Percentiles rank a stretch among this genome's conserved stretches.
phyloP scores from a whole-genome alignment of 306 rosid genomes.

The Prunus mongolica region DNA sequence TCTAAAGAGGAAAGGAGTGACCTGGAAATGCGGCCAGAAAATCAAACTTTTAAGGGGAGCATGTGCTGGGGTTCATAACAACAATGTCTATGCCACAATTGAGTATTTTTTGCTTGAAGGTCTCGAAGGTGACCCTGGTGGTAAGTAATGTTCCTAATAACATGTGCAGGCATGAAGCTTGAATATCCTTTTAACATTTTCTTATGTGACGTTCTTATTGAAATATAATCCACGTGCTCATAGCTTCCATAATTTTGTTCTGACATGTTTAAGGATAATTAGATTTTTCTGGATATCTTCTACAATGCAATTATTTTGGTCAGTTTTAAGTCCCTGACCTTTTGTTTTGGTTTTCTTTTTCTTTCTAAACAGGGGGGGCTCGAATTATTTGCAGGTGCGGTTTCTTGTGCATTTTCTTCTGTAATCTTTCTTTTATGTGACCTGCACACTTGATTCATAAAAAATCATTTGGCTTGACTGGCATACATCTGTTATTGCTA shows the following conservation, averaged over 20 bases:
- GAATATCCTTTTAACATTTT: not conserved
- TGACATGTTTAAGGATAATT: not conserved
- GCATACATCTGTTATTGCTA: not conserved
- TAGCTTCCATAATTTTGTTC: not conserved
- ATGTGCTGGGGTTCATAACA: constrained; percentile 37
- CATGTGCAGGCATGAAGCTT: not conserved
- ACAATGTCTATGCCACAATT: constrained; percentile 48
- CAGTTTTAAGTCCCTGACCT: constrained; percentile 2
- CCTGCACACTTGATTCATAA: not conserved
- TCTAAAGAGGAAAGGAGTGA: constrained; percentile 38
- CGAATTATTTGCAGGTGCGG: constrained; percentile 57
- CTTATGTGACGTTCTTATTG: not conserved
- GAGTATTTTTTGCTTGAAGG: constrained; percentile 67
- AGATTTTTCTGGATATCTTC: not conserved
- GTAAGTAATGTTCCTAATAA: constrained; percentile 30
- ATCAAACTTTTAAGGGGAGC: constrained; percentile 61
- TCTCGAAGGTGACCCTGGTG: constrained; percentile 57
- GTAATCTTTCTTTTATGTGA: not conserved
- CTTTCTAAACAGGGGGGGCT: constrained; percentile 41
- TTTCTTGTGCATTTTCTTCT: not conserved
- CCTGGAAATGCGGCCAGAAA: constrained; percentile 46
- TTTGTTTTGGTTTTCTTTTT: not conserved
- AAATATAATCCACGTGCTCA: not conserved
- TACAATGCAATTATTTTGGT: constrained; percentile 1
- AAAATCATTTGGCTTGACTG: not conserved